Base-by-base conservation (phyloP, 2,329 filamentous ascomycete species). In the Cladobotryum mycophilum region DNA sequence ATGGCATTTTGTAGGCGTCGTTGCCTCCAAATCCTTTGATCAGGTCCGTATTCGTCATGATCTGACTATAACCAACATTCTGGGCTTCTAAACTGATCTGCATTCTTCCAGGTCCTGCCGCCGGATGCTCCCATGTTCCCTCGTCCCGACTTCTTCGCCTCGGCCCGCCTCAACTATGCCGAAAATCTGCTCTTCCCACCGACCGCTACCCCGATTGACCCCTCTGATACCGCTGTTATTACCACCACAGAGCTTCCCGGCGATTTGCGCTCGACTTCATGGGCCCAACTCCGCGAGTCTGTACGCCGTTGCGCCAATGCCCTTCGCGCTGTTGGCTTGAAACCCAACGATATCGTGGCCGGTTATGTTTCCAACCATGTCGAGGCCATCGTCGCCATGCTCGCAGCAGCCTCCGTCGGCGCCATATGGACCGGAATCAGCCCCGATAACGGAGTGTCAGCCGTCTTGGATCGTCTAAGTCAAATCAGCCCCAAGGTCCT, bases 341-440 rank as follows among this genome's bases (percentile, higher is more conserved):
- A 65, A 48, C 63, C 74, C 14, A 66, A 72, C 20, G 79, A 83
- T 57, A 72, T 84, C 18, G 77, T 85, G n/a, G 80, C 79, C 40
- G 82, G 82, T 8, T 96, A 91, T 64, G 82, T 96, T 13, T 92
- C 89, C 18, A 97, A 99, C 63, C 90, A 96, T 66, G 82, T 82
- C 6, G 87, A 95, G 66, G 87, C 91, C 0, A 72, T 97, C 17
- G 84, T 96, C 11, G 89, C 89, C 17, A 93, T 95, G 84, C 76
- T 99, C 33, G 88, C 88, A 1, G 80, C 89, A 0, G 84, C 89
- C 0, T 83, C 88, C 1, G 68, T 96, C 2, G 93, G 93, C 30
- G 91, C 88, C 14, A 81, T 96, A 36, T 97, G 92, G 92, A 96
- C 91, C 1, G 88, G 88, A 6, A 89, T 96, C 45, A 95, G 88